Percentiles rank a stretch among this genome's conserved stretches.
Evolutionary conservation across 2,329 filamentous ascomycete species (phyloP).

Genomic region (Aschersonia sp.): DNA sequence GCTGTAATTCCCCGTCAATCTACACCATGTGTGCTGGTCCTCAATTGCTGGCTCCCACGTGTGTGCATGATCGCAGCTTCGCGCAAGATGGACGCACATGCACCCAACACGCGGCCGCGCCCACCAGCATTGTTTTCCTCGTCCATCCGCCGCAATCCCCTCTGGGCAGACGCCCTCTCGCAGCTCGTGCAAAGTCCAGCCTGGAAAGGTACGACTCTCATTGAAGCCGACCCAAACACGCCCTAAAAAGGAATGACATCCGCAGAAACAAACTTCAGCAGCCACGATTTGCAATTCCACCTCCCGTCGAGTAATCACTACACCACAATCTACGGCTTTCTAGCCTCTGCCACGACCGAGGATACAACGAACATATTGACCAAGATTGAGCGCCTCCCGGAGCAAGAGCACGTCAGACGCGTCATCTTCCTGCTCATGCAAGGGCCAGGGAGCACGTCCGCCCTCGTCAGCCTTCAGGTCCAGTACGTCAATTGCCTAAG

Average conservation of each 20-base stretch:
- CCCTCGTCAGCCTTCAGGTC: slow-evolving; percentile 28
- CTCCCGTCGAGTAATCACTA: slow-evolving; percentile 7
- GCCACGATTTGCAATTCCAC: slow-evolving; percentile 31
- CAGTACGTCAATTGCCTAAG: slow-evolving; percentile 16
- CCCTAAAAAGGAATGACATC: neutral
- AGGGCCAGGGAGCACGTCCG: slow-evolving; percentile 14
- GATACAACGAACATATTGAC: slow-evolving; percentile 13
- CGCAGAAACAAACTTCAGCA: slow-evolving; percentile 24
- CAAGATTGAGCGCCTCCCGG: slow-evolving; percentile 25
- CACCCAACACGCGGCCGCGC: no score
- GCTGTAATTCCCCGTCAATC: no score
- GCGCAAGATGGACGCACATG: no score
- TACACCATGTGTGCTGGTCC: no score
- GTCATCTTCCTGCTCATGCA: slow-evolving; percentile 31
- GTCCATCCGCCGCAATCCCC: no score
- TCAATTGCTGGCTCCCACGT: no score
- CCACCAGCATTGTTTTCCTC: no score
- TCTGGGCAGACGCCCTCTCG: no score
- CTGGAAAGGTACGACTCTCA: neutral
- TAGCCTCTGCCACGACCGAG: slow-evolving; percentile 18
- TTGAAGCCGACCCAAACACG: neutral
- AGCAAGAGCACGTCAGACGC: slow-evolving; percentile 20
- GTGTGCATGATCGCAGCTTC: no score
- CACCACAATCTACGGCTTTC: slow-evolving; percentile 20
- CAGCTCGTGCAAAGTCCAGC: neutral